Evolutionary conservation across 208 protist species (phyloP).

Genomic region (Spongospora subterranea): DNA sequence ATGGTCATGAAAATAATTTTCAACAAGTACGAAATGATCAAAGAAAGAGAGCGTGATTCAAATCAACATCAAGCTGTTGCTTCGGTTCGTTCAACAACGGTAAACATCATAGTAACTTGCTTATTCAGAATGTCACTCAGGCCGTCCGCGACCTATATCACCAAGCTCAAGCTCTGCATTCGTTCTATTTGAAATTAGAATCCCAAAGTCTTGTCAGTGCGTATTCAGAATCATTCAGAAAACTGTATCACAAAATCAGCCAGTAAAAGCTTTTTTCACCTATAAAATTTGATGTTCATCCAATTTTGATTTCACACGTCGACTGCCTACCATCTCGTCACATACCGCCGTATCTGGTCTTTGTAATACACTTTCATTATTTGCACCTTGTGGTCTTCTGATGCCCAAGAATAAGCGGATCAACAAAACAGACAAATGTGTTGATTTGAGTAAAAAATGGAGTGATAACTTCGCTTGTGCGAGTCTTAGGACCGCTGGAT

Average conservation of each 20-base stretch:
- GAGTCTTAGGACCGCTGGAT: neutral
- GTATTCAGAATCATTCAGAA: slow-evolving; percentile 37
- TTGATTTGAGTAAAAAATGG: no score
- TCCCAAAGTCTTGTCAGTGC: neutral
- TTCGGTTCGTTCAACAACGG: neutral
- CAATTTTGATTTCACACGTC: no score
- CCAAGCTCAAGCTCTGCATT: slow-evolving; percentile 39
- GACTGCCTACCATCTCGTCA: no score
- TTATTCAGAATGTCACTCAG: neutral
- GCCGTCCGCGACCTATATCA: neutral
- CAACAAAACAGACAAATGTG: no score
- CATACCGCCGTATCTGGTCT: no score
- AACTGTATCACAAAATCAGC: neutral
- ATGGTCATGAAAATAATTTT: slow-evolving; percentile 19
- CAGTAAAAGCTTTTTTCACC: no score
- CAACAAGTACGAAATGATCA: slow-evolving; percentile 54
- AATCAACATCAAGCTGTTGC: neutral
- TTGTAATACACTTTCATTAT: no score
- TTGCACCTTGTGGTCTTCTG: no score
- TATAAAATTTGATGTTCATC: no score
- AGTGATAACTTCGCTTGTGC: neutral
- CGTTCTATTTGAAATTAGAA: slow-evolving; percentile 47
- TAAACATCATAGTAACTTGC: neutral
- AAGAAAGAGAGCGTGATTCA: neutral
- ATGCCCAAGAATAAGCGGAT: no score